Percentiles rank a stretch among this genome's conserved stretches.
These are phyloP conservation scores for Podospora pseudocomata DNA, from an alignment of 495 filamentous ascomycete genomes.

Conservation along the genomic window DNA sequence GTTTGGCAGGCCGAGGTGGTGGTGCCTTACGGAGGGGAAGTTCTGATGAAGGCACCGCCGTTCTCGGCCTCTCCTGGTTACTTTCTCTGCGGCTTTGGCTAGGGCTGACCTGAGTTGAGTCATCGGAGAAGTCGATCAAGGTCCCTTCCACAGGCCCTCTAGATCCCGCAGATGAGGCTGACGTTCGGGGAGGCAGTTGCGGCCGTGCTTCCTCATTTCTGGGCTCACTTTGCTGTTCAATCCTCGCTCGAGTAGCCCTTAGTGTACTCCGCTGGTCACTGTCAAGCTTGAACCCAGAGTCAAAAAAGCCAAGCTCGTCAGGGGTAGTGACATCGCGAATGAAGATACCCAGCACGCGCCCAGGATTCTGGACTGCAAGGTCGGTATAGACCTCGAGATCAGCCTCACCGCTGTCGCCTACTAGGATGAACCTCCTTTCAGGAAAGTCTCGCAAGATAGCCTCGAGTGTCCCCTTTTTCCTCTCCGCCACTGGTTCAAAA, in stretches of 20 bases:
- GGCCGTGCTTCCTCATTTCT: constrained; percentile 21
- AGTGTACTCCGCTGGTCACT: constrained; percentile 18
- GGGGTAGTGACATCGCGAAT: constrained; percentile 91
- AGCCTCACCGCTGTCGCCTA: constrained; percentile 94
- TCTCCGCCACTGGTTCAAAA: constrained; percentile 92
- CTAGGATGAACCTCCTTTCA: constrained; percentile 79
- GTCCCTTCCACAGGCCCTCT: constrained; percentile 48
- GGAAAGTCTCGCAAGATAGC: constrained; percentile 87
- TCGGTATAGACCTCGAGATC: constrained; percentile 98
- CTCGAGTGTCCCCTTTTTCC: constrained; percentile 84
- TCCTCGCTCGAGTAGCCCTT: constrained; percentile 15
- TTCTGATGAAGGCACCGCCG: constrained; percentile 30
- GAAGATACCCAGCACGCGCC: constrained; percentile 75
- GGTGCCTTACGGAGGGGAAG: constrained; percentile 39
- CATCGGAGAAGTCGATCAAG: constrained; percentile 62
- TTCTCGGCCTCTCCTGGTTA: constrained; percentile 3
- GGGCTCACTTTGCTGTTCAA: not conserved
- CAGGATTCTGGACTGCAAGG: constrained; percentile 76
- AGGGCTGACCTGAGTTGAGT: constrained; percentile 37
- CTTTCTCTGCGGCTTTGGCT: constrained; percentile 23
- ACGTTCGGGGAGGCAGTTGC: constrained; percentile 36
- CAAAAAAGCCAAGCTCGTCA: constrained; percentile 65
- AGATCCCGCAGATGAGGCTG: constrained; percentile 16
- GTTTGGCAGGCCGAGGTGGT: constrained; percentile 62
- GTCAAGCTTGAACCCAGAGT: constrained; percentile 53